phyloP scores from a whole-genome alignment of 1,284 basidiomycete genomes.

The Cerioporus squamosus region DNA sequence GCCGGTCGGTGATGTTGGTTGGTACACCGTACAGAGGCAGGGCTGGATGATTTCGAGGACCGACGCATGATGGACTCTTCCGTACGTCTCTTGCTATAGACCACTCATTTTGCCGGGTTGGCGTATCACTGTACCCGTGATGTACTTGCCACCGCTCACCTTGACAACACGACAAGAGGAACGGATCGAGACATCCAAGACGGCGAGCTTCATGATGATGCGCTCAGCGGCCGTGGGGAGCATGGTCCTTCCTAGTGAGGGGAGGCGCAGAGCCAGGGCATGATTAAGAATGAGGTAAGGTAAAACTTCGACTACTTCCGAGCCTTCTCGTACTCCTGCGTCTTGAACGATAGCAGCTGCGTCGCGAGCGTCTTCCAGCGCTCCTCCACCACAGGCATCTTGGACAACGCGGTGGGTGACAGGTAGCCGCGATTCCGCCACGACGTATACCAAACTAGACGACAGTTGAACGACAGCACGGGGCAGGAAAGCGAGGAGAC shows the following conservation, averaged over 20 bases:
- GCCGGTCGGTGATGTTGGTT: not conserved
- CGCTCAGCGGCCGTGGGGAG: too few species aligned
- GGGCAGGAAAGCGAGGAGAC: conserved; percentile 33
- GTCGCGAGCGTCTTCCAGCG: conserved; percentile 70
- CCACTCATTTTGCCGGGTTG: too few species aligned
- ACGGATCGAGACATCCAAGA: too few species aligned
- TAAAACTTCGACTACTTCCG: conserved; percentile 33
- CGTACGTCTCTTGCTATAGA: too few species aligned
- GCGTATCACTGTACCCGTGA: too few species aligned
- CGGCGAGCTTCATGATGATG: too few species aligned
- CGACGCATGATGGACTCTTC: not conserved
- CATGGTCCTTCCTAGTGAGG: too few species aligned
- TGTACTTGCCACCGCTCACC: not conserved
- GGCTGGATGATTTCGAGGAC: not conserved
- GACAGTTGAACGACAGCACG: not conserved
- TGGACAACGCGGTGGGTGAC: conserved; percentile 56
- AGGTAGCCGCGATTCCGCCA: conserved; percentile 77
- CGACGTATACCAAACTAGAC: conserved; percentile 78
- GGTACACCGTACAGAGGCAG: too few species aligned
- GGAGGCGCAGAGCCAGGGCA: too few species aligned
- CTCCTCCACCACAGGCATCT: conserved; percentile 66
- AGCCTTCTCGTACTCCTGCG: conserved; percentile 56
- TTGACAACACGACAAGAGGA: not conserved
- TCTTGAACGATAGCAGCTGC: conserved; percentile 63
- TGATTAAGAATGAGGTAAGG: too few species aligned